Evolutionary conservation across 2,329 filamentous ascomycete genomes (phyloP), one percentile per base, ranked within the genome.

Genomic region (Domatiomyces catenatus): DNA sequence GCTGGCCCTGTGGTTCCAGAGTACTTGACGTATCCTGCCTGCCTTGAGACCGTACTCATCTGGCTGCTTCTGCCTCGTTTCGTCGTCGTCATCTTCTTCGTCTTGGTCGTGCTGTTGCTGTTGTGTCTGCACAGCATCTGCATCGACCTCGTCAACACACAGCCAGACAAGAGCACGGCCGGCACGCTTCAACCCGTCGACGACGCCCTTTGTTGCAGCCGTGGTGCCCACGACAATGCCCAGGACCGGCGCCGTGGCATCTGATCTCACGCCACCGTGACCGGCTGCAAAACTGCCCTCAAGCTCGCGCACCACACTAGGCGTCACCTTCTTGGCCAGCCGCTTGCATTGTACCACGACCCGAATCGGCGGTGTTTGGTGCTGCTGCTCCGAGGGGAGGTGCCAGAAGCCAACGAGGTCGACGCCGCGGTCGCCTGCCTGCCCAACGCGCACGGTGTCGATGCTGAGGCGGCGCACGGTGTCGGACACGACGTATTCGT

Each of bases 161-260:
- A 71, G 64, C 69, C 70, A 93, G 0, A 81, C 80, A 72, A 94
- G 76, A 0, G 87, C 84, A 69, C 76, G 80, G 39, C 69, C 65
- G 61, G 83, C 84, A 52, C 78, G 70, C 3, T 75, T 74, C 57
- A 95, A 62, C 20, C 86, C 80, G 46, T 87, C 80, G 51, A 85
- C 71, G 2, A 93, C 80, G 1, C 89, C 90, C 61, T 79, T 84
- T 0, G 88, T 94, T 28, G 87, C 84, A 49, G 79, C 72, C 54
- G 75, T 72, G 55, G 81, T 79, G 2, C 79, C 76, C 20, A 84
- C 82, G 49, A 95, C 66, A 15, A 94, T 61, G 0, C 80, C 89
- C 32, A 94, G 64, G 5, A 84, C 79, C 12, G 3, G 28, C 28
- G 10, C 32, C 84, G 85, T 94, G 0, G 81, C 83, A 0, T 75